Base-by-base conservation (phyloP, 768 basidiomycete species). In the Pholiota molesta region DNA sequence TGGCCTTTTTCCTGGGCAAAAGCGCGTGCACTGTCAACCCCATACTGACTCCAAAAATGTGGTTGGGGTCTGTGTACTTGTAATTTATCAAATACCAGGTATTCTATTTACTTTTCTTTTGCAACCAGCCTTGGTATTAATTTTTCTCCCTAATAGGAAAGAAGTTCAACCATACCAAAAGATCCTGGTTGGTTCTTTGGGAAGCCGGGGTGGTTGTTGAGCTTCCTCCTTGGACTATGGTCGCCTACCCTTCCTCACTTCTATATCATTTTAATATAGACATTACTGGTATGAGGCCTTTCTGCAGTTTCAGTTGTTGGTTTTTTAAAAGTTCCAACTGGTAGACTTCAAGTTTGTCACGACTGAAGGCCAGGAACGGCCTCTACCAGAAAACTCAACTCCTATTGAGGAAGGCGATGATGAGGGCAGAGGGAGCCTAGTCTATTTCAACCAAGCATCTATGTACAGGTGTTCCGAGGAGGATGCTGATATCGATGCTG, bases 231-330 rank as follows among this genome's bases (percentile, higher is more conserved):
- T 73, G 76, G 65, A 67, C 71, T 0, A 39, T 72, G 0, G 42
- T 71, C 0, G 33, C 69, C n/a, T 78, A 77, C 53, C 75, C 75
- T 0, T 78, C 75, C 13, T 69, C 74, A 0, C 62, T 78, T 0
- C 66, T 77, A 1, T 70, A 66, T 49, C 75, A 77, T 51, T 77
- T 77, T 56, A 77, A 77, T 40, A 54, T 75, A 13, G 73, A 76
- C 54, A 52, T 75, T 0, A 4, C 57, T 44, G 55, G 74, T 73
- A 23, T 4, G 39, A 62, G 72, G 57, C 19, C 37, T 47, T 26
- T 13, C 6, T n/a, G 10, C 40, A n/a, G n/a, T n/a, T n/a, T n/a
- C n/a, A n/a, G n/a, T n/a, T n/a, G n/a, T n/a, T n/a, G n/a, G n/a
- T n/a, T n/a, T n/a, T n/a, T n/a, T n/a, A n/a, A n/a, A n/a, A n/a